Base-by-base conservation (phyloP, 202 grass and related monocot species). In the Panicum virgatum region DNA sequence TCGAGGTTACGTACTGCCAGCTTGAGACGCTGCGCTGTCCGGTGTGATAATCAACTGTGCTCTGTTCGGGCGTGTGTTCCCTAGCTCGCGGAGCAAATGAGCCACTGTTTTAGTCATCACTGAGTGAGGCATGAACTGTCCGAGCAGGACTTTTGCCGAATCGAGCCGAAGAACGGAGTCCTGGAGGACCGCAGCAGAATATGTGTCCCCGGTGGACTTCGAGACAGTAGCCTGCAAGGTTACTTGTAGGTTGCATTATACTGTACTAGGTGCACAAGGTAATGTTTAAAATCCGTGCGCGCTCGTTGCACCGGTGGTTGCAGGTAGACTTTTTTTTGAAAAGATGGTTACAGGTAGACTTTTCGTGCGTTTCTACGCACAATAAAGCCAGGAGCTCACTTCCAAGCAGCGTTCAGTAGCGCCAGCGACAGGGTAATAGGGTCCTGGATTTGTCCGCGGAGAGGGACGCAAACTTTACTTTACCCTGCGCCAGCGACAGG, bases 401-500 rank as follows among this genome's bases (percentile, higher is more conserved):
- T 67, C 39, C 86, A 67, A 79, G 73, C 58, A 0, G 27, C 7
- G 50, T 23, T n/a, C 67, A 67, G 75, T 36, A 44, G 56, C 15
- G 50, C 36, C n/a, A n/a, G n/a, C n/a, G 36, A 68, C 72, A 83
- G 57, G 9, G 79, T 63, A 70, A 46, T 56, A 25, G 12, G 78
- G 66, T 77, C 65, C 48, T 60, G 65, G 32, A 78, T 81, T 40
- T 73, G 72, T 78, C 73, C 82, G 72, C 72, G 4, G 47, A 89
- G 77, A 82, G 58, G 39, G 10, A 50, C 51, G 14, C 29, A 13
- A 3, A 0, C 40, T n/a, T 69, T 88, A 39, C 75, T 80, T 75
- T 63, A 38, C 32, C 34, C 45, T 27, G n/a, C n/a, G n/a, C n/a
- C n/a, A n/a, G n/a, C n/a, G n/a, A n/a, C 12, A n/a, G n/a, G n/a